Evolutionary conservation across 2,329 filamentous ascomycete genomes (phyloP), one percentile per base, ranked within the genome.

Genomic region (Botryotinia narcissicola): DNA sequence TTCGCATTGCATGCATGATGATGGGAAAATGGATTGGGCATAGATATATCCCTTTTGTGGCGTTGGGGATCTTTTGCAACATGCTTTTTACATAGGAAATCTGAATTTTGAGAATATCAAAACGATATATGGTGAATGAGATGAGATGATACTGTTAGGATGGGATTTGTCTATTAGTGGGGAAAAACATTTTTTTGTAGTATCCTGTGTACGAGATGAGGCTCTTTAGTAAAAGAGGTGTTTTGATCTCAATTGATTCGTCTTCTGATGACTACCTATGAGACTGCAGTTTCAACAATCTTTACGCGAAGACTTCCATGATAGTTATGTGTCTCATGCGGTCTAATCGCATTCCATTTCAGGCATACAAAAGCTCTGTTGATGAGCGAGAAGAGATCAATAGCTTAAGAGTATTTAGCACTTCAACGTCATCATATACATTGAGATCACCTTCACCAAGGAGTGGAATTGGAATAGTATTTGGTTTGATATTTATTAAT

Each of bases 1-100:
- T 48, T 48, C 59, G 68, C 54, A 63, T 70, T 70, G 68, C 54
- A 37, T 63, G 40, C 54, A 70, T 70, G 48, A 69, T 57, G 48
- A 40, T 42, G 64, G 48, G n/a, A 57, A 68, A 57, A 42, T 37
- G 48, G 51, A 44, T n/a, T 6, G 48, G 63, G 66, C 32, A 68
- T 69, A 57, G 35, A 69, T 18, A 57, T 57, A 57, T 57, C 51
- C 14, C 48, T 44, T 40, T 69, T 42, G 35, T n/a, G 66, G 66
- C 66, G 48, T 69, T 69, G 66, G n/a, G 64, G 35, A 20, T 57
- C 12, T 57, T 10, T 32, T 62, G 60, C 51, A 29, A 57, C 51
- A 18, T 29, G 18, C 4, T 29, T 1, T 18, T 57, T 29, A 29
- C n/a, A 18, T 29, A 29, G n/a, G 51, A 40, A 40, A 4, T 42